Conservation (phyloP, 306 rosid genomes). For the Hippophae gyantsensis region DNA sequence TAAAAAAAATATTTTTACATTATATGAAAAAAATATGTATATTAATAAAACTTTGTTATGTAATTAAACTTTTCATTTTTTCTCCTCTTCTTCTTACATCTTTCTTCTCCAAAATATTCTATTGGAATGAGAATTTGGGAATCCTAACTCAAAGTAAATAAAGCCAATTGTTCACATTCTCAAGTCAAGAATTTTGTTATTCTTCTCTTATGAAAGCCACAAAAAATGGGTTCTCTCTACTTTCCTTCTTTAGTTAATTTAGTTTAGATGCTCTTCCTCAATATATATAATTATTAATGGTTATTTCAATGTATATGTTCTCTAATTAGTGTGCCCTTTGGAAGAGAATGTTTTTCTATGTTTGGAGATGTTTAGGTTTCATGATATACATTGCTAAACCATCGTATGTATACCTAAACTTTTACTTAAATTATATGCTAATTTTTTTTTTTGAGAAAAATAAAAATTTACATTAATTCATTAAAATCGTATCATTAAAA, state of each 20-base stretch:
- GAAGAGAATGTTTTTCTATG: constrained; percentile 11
- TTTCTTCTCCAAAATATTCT: constrained; percentile 29
- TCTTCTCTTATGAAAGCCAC: constrained; percentile 66
- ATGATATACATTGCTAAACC: not conserved
- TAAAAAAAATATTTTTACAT: not conserved
- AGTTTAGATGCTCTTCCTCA: constrained; percentile 43
- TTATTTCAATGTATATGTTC: not conserved
- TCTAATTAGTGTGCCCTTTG: not conserved
- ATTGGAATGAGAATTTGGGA: constrained; percentile 59
- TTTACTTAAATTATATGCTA: not conserved
- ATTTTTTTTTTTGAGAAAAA: no score
- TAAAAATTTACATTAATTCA: no score
- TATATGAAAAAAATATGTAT: constrained; percentile 3
- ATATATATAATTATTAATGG: not conserved
- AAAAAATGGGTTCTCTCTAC: constrained; percentile 76
- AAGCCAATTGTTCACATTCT: constrained; percentile 65
- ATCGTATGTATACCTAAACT: not conserved
- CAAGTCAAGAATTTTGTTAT: constrained; percentile 73
- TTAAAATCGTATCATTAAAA: no score
- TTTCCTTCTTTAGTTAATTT: constrained; percentile 33
- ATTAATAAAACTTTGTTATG: no score
- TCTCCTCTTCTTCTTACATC: no score
- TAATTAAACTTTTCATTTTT: not conserved
- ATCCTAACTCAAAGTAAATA: constrained; percentile 61
- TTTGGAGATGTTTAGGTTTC: constrained; percentile 27